Conservation (phyloP, 2,329 filamentous ascomycete species). For the Fusarium verrucosum region DNA sequence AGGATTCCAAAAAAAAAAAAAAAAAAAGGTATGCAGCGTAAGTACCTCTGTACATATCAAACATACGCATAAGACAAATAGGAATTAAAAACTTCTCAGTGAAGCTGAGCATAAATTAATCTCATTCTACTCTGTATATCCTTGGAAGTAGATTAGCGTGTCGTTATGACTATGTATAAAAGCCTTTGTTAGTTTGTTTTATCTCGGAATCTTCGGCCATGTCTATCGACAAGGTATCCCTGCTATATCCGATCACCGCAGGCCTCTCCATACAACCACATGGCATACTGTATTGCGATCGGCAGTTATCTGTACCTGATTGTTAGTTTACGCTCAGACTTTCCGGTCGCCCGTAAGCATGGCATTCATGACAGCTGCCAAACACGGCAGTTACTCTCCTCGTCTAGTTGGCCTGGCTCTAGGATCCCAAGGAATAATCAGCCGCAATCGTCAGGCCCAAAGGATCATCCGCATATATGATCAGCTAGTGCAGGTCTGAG, state of each 20-base stretch:
- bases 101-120: no score
- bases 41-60: no score
- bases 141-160: no score
- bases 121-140: no score
- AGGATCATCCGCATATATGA: neutral
- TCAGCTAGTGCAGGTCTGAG: neutral
- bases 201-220: neutral
- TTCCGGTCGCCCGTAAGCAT: neutral
- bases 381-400: neutral
- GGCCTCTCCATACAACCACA: neutral
- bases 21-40: no score
- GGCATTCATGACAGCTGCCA: neutral
- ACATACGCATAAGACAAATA: no score
- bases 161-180: no score
- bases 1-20: no score
- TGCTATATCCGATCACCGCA: neutral
- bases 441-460: neutral
- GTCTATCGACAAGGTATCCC: neutral
- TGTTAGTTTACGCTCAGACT: neutral
- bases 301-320: neutral
- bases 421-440: neutral
- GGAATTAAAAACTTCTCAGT: no score
- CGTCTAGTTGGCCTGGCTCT: neutral
- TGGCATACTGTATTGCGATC: constrained; percentile 7
- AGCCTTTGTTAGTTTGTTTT: neutral